These are phyloP conservation scores for Chlamydomonas sp. DNA, from an alignment of 139 green algal species.

Conservation along the genomic window DNA sequence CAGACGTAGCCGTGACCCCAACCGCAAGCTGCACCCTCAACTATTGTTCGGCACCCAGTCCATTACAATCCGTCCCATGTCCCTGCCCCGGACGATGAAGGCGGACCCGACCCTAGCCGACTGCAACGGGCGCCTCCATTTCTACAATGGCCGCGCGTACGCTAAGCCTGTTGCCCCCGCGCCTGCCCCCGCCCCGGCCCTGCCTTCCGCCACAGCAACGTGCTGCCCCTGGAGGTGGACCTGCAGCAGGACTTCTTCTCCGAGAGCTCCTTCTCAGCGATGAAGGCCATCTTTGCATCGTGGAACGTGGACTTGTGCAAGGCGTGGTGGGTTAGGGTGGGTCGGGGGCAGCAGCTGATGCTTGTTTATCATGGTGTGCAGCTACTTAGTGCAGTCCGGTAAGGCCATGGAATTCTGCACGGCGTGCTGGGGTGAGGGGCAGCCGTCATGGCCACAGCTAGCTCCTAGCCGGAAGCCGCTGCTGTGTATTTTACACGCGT, in stretches of 20 bases:
- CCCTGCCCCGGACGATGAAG: neutral
- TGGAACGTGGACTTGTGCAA: slow-evolving; percentile 81
- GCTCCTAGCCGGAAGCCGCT: too few species aligned
- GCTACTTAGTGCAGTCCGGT: neutral
- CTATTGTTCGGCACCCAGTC: neutral
- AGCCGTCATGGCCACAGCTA: too few species aligned
- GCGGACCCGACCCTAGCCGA: neutral
- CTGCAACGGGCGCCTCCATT: neutral
- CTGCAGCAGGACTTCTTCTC: slow-evolving; percentile 81
- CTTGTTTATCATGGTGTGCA: neutral
- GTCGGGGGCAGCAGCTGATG: neutral
- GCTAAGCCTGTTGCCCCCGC: neutral
- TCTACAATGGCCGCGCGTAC: neutral
- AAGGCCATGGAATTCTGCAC: neutral
- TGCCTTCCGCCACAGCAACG: slow-evolving; percentile 82
- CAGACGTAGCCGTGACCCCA: neutral
- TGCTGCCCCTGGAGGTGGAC: slow-evolving; percentile 76
- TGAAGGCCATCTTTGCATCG: slow-evolving; percentile 73
- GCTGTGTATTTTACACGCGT: too few species aligned
- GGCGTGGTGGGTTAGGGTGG: slow-evolving; percentile 66
- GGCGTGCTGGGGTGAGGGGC: neutral
- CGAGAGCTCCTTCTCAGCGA: slow-evolving; percentile 53
- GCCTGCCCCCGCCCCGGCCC: neutral
- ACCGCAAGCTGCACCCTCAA: neutral
- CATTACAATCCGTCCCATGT: too few species aligned